A percentile compares a stretch with the other conserved stretches of the same genome.
Evolutionary conservation across 2,329 filamentous ascomycete genomes (phyloP).

Genomic region (Diaporthe citriasiana): DNA sequence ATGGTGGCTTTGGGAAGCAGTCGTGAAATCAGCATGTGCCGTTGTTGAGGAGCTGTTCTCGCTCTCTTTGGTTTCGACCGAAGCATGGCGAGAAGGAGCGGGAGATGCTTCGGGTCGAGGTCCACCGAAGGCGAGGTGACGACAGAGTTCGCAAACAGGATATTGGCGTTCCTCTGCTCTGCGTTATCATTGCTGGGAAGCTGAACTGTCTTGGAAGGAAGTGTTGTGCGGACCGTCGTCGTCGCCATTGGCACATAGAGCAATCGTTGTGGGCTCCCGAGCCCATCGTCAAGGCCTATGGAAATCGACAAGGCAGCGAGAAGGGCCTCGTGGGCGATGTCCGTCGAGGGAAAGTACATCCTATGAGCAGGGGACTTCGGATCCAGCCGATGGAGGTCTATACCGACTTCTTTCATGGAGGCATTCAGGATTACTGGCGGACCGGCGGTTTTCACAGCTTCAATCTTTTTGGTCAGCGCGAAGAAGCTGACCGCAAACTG

Average conservation of each 20-base stretch:
- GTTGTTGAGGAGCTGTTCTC: constrained; percentile 57
- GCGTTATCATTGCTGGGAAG: constrained; percentile 78
- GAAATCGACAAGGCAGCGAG: constrained; percentile 93
- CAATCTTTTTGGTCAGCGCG: constrained; percentile 85
- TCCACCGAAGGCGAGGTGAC: constrained; percentile 96
- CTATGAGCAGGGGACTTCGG: constrained; percentile 93
- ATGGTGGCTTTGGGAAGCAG: constrained; percentile 93
- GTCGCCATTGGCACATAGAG: constrained; percentile 98
- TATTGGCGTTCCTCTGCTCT: constrained; percentile 93
- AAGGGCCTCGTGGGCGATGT: constrained; percentile 94
- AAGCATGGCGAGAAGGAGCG: constrained; percentile 83
- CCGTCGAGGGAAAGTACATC: constrained; percentile 96
- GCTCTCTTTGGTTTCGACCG: constrained; percentile 65
- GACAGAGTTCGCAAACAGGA: constrained; percentile 95
- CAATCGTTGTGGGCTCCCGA: constrained; percentile 86
- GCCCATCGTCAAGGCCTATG: constrained; percentile 91
- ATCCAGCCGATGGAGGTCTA: constrained; percentile 93
- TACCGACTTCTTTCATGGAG: constrained; percentile 95
- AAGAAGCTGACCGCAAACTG: constrained; percentile 95
- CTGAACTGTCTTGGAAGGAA: constrained; percentile 94
- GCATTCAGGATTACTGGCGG: constrained; percentile 85
- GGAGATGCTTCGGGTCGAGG: constrained; percentile 91
- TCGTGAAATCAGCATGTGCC: constrained; percentile 84
- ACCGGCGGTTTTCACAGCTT: constrained; percentile 75
- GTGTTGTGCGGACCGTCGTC: constrained; percentile 91